Evolutionary conservation across 768 basidiomycete genomes (phyloP).

Genomic region (Cystofilobasidium ferigula): DNA sequence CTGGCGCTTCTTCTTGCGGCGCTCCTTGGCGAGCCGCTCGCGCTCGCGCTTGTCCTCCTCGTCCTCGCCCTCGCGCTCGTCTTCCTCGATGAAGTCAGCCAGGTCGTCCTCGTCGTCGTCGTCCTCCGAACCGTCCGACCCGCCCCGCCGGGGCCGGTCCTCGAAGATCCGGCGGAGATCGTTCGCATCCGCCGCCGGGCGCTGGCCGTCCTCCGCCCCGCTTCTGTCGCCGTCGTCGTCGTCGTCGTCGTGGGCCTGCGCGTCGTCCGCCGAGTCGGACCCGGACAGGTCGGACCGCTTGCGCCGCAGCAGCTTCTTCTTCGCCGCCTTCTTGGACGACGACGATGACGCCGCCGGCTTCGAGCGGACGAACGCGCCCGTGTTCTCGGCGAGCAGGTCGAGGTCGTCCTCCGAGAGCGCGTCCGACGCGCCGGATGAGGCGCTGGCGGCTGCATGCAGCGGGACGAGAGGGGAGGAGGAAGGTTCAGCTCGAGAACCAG

Average conservation of each 20-base stretch:
- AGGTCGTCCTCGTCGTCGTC: constrained; percentile 52
- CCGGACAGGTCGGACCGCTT: constrained; percentile 46
- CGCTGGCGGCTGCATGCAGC: constrained; percentile 2
- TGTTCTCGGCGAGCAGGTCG: constrained; percentile 73
- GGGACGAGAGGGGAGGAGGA: constrained; percentile 22
- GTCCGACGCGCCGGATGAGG: constrained; percentile 25
- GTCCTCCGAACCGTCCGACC: no score
- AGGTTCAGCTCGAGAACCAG: no score
- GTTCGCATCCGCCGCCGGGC: no score
- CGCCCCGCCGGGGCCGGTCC: constrained; percentile 41
- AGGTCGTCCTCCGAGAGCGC: constrained; percentile 74
- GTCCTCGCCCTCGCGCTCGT: constrained; percentile 55
- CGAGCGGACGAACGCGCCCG: constrained; percentile 49
- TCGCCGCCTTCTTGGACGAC: neutral
- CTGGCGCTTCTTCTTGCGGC: constrained; percentile 45
- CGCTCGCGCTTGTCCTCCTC: constrained; percentile 50
- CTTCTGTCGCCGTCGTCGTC: constrained; percentile 43
- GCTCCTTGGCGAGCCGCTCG: constrained; percentile 47
- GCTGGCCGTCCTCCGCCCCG: constrained; percentile 45
- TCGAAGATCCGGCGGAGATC: constrained; percentile 64
- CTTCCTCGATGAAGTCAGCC: constrained; percentile 58
- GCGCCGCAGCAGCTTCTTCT: constrained; percentile 26
- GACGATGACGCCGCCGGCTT: constrained; percentile 1
- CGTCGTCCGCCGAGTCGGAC: constrained; percentile 21
- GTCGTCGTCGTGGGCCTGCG: constrained; percentile 26